phyloP scores from a whole-genome alignment of 169 alveolate genomes.

The Eimeria zaria region DNA sequence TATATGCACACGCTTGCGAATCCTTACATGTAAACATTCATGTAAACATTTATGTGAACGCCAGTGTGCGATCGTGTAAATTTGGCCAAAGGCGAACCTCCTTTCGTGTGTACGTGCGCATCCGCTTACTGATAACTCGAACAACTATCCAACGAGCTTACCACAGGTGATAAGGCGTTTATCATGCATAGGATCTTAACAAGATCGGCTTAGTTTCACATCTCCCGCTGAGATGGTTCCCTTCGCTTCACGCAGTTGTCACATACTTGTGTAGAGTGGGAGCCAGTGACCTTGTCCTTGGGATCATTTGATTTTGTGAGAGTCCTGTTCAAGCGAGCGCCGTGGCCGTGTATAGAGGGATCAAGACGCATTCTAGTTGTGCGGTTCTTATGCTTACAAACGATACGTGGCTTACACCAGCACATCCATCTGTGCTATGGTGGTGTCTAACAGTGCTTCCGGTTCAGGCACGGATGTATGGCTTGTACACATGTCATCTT shows the following conservation, averaged over 20 bases:
- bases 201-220: neutral
- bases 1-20: neutral
- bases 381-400: neutral
- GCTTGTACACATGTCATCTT: neutral
- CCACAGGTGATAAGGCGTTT: neutral
- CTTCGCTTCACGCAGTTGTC: neutral
- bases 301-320: neutral
- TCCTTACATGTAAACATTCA: neutral
- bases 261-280: neutral
- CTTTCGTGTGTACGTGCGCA: neutral
- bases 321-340: neutral
- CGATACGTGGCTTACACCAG: neutral
- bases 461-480: neutral
- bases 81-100: neutral
- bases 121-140: neutral
- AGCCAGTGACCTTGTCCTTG: neutral
- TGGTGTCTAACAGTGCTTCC: neutral
- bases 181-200: neutral
- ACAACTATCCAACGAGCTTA: neutral
- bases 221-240: neutral
- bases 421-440: neutral
- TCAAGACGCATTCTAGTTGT: neutral
- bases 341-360: too few species aligned
- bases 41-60: neutral
- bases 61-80: neutral